Evolutionary conservation across 352 stramenopile genomes (phyloP).

Genomic region (Phytopythium ostracodes): DNA sequence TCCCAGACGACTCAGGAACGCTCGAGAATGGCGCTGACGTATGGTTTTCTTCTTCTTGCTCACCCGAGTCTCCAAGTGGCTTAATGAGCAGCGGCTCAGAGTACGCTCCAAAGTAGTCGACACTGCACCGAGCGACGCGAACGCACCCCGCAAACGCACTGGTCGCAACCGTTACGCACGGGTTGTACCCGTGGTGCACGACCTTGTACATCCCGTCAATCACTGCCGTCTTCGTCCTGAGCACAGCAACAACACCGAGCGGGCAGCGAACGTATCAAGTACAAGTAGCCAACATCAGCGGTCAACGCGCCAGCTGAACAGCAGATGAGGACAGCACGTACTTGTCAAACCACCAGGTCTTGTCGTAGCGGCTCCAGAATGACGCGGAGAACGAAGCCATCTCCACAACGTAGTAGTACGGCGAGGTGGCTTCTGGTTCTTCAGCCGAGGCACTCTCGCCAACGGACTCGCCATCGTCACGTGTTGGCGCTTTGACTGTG

Average conservation of each 20-base stretch:
- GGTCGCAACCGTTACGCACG: constrained; percentile 33
- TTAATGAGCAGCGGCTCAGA: constrained; percentile 50
- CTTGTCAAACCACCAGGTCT: constrained; percentile 82
- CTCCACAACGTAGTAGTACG: constrained; percentile 66
- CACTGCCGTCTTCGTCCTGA: constrained; percentile 49
- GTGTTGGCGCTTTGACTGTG: not conserved
- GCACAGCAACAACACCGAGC: not conserved
- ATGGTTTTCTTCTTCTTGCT: not conserved
- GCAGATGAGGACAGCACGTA: constrained; percentile 10
- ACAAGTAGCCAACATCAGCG: constrained; percentile 1
- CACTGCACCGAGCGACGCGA: constrained; percentile 50
- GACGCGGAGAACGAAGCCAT: constrained; percentile 56
- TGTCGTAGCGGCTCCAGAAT: constrained; percentile 75
- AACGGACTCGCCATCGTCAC: not conserved
- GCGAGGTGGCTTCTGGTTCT: constrained; percentile 3
- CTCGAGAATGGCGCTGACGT: not conserved
- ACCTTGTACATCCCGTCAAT: constrained; percentile 63
- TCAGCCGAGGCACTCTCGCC: not conserved
- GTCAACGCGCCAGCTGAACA: not conserved
- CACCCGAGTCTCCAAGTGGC: constrained; percentile 16
- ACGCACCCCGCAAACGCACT: constrained; percentile 54
- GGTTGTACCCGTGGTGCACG: constrained; percentile 40
- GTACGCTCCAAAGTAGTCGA: constrained; percentile 44
- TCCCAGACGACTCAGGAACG: not conserved
- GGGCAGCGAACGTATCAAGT: not conserved